phyloP scores from a whole-genome alignment of 345 rosid genomes.

The Rhizophora apiculata region DNA sequence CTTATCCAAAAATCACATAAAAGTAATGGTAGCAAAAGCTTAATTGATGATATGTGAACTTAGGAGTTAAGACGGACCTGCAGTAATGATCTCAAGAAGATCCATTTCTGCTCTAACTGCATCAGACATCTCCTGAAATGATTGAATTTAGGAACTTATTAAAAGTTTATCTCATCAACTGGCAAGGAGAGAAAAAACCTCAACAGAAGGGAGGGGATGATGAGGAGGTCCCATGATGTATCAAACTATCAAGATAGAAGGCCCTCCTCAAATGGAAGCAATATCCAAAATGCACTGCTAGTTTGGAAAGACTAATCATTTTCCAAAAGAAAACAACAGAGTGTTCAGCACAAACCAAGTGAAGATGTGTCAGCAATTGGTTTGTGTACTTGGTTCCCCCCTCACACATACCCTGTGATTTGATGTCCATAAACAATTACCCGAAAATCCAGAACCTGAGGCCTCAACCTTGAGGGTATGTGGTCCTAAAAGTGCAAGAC shows the following conservation, averaged over 20 bases:
- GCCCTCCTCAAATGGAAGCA: too few relatives aligned
- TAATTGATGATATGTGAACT: not conserved
- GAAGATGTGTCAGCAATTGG: not conserved
- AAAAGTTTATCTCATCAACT: not conserved
- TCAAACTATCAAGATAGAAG: too few relatives aligned
- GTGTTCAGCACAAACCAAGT: too few relatives aligned
- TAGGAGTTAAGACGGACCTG: conserved; percentile 40
- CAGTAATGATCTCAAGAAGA: conserved; percentile 61
- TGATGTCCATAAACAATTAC: not conserved
- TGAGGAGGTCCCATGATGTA: too few relatives aligned
- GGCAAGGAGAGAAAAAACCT: not conserved
- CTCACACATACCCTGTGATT: not conserved
- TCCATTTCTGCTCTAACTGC: conserved; percentile 37
- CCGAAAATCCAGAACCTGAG: not conserved
- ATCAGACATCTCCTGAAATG: conserved; percentile 40
- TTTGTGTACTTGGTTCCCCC: not conserved
- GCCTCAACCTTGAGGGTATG: not conserved
- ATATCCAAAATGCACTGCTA: too few relatives aligned
- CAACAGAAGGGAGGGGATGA: not conserved
- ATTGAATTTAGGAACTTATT: not conserved
- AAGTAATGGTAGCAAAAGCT: not conserved
- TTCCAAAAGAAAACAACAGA: too few relatives aligned
- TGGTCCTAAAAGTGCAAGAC: not conserved
- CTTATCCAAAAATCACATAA: not conserved
- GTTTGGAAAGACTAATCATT: too few relatives aligned